Evolutionary conservation across 495 filamentous ascomycete genomes (phyloP), one percentile per base, ranked within the genome.

Genomic region (Penicillium roqueforti): DNA sequence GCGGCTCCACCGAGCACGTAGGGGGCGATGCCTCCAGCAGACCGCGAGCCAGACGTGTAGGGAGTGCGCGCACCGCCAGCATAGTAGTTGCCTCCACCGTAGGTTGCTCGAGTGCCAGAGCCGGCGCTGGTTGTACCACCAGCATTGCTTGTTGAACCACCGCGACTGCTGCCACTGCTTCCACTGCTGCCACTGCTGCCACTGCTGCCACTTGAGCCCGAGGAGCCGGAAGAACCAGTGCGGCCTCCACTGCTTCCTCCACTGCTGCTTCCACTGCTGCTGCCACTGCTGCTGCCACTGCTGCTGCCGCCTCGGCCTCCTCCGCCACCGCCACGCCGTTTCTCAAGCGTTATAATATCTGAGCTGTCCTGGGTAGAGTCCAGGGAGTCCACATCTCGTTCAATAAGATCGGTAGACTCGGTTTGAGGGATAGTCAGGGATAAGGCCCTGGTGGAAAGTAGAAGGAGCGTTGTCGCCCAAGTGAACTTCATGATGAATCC

Each of bases 31-130:
- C 87, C 82, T 31, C 66, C 42, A 4, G 82, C 76, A 0, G 87
- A 88, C 0, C 52, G 42, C 0, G 6, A 3, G 16, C 92, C 91
- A 3, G 91, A 47, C 10, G 54, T 52, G 71, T 92, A 97, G 4
- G 93, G 89, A 5, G 73, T 69, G 10, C 66, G 56, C 0, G 88
- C 81, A 34, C 93, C 93, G 31, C 93, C 92, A 37, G 84, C 82
- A 57, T 95, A 97, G 68, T 83, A 95, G 29, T 63, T 61, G 8
- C 87, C 85, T 7, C 86, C 82, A 29, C 87, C 86, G 62, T 83
- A 89, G 3, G 63, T 59, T 7, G 50, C 40, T 18, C 50, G 38
- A 31, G 50, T 52, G 3, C 87, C 87, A n/a, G 81, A 87, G 37
- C 89, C 88, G 31, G 71, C 72, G 11, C 62, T 78, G n/a, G 86